phyloP scores from a whole-genome alignment of 805 yeast species.

The Ogataea trehalophila region DNA sequence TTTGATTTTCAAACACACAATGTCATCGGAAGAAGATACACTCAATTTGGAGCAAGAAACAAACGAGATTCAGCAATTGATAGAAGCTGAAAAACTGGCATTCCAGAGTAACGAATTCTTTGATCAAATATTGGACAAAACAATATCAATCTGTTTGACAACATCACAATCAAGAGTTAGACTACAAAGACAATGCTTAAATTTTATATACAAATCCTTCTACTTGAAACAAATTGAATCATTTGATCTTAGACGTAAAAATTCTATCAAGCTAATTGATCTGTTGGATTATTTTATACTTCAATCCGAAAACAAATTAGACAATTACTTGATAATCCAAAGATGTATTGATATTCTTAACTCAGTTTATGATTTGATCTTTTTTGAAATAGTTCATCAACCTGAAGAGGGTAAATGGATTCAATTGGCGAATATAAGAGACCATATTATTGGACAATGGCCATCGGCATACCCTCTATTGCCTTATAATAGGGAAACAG shows the following conservation, averaged over 20 bases:
- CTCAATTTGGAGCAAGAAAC: not conserved
- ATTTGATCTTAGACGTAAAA: constrained; percentile 15
- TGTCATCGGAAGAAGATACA: not conserved
- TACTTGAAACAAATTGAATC: constrained; percentile 18
- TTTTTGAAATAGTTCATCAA: constrained; percentile 40
- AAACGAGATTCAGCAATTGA: constrained; percentile 14
- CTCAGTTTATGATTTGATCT: constrained; percentile 40
- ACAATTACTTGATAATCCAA: constrained; percentile 18
- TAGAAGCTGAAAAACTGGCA: constrained; percentile 20
- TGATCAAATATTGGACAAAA: constrained; percentile 18
- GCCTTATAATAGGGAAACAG: constrained; percentile 45
- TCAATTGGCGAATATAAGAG: constrained; percentile 50
- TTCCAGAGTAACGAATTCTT: constrained; percentile 17
- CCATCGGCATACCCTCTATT: constrained; percentile 50
- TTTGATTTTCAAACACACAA: not conserved
- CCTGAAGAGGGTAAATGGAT: constrained; percentile 52
- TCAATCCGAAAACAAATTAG: constrained; percentile 15
- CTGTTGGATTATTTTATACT: constrained; percentile 20
- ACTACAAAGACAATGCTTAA: constrained; percentile 21
- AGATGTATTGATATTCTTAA: constrained; percentile 33
- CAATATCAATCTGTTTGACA: constrained; percentile 17
- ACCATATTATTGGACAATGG: constrained; percentile 57
- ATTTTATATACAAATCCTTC: constrained; percentile 23
- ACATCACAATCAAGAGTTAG: constrained; percentile 10
- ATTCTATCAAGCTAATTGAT: constrained; percentile 18